phyloP scores from a whole-genome alignment of 768 basidiomycete species.

The Suillus alpinus region DNA sequence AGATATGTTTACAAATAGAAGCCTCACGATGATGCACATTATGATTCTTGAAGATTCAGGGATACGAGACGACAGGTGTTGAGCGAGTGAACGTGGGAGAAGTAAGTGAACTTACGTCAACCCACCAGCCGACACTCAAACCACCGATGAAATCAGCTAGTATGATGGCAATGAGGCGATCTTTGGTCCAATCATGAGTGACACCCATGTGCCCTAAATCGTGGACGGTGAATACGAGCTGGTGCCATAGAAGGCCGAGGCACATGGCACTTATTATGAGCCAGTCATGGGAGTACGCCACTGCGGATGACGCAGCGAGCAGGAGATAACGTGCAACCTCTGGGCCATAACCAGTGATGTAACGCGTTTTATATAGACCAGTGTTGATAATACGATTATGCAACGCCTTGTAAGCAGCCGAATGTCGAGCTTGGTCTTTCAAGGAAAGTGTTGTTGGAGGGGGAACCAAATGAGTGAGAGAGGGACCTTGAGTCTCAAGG shows the following conservation, averaged over 20 bases:
- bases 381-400: slow-evolving; percentile 72
- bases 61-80: not conserved
- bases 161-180: slow-evolving; percentile 75
- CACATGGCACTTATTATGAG: slow-evolving; percentile 71
- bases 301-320: slow-evolving; percentile 56
- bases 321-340: slow-evolving; percentile 78
- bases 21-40: slow-evolving; percentile 92
- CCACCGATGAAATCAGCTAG: slow-evolving; percentile 90
- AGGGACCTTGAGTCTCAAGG: slow-evolving; percentile 36
- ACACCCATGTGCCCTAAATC: slow-evolving; percentile 96
- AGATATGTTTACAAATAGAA: not conserved
- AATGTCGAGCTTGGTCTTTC: slow-evolving; percentile 61
- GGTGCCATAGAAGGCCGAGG: slow-evolving; percentile 93
- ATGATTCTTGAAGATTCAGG: slow-evolving; percentile 60
- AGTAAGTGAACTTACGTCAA: slow-evolving; percentile 66
- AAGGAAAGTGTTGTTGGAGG: slow-evolving; percentile 54
- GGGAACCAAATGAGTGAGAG: slow-evolving; percentile 44
- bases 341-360: slow-evolving; percentile 84
- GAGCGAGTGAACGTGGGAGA: slow-evolving; percentile 9
- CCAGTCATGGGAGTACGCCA: slow-evolving; percentile 63
- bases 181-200: slow-evolving; percentile 80
- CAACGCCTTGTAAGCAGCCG: slow-evolving; percentile 75
- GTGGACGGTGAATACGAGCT: slow-evolving; percentile 88
- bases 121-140: slow-evolving; percentile 97
- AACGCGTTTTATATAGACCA: slow-evolving; percentile 83